Percentiles rank a stretch among this genome's conserved stretches.
Evolutionary conservation across 2,329 filamentous ascomycete species (phyloP).

Genomic region (Rachicladosporium sp.): DNA sequence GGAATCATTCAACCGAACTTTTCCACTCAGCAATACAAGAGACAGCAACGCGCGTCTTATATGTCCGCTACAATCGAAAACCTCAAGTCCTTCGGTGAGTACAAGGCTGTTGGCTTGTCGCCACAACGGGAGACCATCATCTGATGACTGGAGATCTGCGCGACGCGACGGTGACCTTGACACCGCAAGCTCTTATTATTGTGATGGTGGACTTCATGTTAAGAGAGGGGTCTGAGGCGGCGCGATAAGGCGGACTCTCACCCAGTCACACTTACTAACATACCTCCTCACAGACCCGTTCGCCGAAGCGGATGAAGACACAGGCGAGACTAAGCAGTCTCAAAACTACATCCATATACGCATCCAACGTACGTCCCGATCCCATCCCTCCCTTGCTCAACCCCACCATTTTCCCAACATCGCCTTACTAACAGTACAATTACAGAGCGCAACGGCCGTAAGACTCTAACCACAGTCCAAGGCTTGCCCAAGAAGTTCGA

Average conservation of each 20-base stretch:
- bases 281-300: slow-evolving; percentile 67
- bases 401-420: neutral
- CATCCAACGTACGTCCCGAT: slow-evolving; percentile 73
- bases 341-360: slow-evolving; percentile 99
- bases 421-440: neutral
- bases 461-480: slow-evolving; percentile 99
- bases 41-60: slow-evolving; percentile 38
- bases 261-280: neutral
- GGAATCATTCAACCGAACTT: neutral
- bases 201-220: neutral
- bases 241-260: neutral
- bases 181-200: neutral
- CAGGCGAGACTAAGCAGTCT: slow-evolving; percentile 85
- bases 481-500: slow-evolving; percentile 98
- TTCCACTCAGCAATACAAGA: slow-evolving; percentile 4
- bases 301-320: slow-evolving; percentile 99
- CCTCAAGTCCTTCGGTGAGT: slow-evolving; percentile 88
- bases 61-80: slow-evolving; percentile 85
- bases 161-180: neutral
- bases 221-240: slow-evolving; percentile 3
- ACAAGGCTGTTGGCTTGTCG: too few relatives aligned
- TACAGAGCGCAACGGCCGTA: slow-evolving; percentile 98
- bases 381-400: neutral
- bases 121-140: neutral
- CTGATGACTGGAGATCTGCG: neutral